Percentiles rank a stretch among this genome's conserved stretches.
Evolutionary conservation across 1,139 yeast species (phyloP).

Genomic region (Candida sp.): DNA sequence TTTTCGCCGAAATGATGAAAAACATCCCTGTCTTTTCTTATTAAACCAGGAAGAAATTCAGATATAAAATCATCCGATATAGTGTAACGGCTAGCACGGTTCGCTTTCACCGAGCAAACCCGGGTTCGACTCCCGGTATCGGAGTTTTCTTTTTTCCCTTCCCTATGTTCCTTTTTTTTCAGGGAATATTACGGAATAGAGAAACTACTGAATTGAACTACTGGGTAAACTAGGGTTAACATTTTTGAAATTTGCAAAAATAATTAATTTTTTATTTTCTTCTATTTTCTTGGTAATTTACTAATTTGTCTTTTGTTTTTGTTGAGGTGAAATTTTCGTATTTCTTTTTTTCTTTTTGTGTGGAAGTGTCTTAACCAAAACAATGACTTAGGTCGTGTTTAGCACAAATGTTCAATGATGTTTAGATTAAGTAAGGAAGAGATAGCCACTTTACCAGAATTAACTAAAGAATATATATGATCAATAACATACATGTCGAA

Average conservation of each 20-base stretch:
- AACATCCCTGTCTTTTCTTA: too few relatives aligned
- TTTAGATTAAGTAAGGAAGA: background rate
- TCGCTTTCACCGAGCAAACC: conserved; percentile 82
- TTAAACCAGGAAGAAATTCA: too few relatives aligned
- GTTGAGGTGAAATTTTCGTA: too few relatives aligned
- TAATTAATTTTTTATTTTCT: background rate
- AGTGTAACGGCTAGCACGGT: conserved; percentile 83
- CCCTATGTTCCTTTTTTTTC: background rate
- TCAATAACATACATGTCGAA: conserved; percentile 22
- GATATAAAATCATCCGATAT: conserved; percentile 56
- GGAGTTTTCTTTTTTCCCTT: conserved; percentile 33
- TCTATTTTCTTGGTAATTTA: background rate
- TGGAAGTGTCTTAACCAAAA: background rate
- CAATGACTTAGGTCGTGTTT: conserved; percentile 1
- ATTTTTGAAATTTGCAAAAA: background rate
- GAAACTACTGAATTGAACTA: too few relatives aligned
- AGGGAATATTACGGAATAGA: too few relatives aligned
- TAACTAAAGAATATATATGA: too few relatives aligned
- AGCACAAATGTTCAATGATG: background rate
- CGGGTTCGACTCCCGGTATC: conserved; percentile 85
- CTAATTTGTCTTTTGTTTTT: background rate
- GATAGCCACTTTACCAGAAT: too few relatives aligned
- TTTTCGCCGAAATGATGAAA: too few relatives aligned
- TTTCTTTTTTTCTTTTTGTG: background rate
- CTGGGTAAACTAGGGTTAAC: too few relatives aligned